Evolutionary conservation across 371 early-diverging fungal species (phyloP).

Genomic region (Mortierella sp.): DNA sequence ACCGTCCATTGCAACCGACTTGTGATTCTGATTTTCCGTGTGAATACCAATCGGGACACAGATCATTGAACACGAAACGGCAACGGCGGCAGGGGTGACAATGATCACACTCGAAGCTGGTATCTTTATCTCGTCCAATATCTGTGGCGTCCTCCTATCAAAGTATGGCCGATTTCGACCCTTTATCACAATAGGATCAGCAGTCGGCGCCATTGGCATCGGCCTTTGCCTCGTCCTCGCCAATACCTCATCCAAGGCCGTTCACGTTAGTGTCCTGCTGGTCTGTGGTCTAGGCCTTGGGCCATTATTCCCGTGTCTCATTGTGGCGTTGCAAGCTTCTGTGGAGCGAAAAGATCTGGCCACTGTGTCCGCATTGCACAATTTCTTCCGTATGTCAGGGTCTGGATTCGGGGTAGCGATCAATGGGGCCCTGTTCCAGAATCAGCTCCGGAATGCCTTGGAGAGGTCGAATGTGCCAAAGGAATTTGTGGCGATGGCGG

Average conservation of each 20-base stretch:
- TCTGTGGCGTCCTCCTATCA: slow-evolving; percentile 56
- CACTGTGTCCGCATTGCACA: slow-evolving; percentile 50
- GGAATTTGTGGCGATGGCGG: slow-evolving; percentile 18
- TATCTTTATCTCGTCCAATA: slow-evolving; percentile 50
- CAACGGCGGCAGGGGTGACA: slow-evolving; percentile 67
- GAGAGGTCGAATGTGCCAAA: slow-evolving; percentile 12
- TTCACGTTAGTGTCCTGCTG: slow-evolving; percentile 58
- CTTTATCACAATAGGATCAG: slow-evolving; percentile 56
- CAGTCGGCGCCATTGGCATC: slow-evolving; percentile 53
- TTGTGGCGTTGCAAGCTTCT: slow-evolving; percentile 64
- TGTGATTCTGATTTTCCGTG: no score
- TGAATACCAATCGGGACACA: slow-evolving; percentile 19
- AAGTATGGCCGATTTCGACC: slow-evolving; percentile 51
- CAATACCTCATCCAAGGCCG: slow-evolving; percentile 37
- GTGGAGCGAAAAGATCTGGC: slow-evolving; percentile 53
- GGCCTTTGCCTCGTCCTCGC: slow-evolving; percentile 58
- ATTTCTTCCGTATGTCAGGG: slow-evolving; percentile 61
- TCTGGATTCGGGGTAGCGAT: slow-evolving; percentile 61
- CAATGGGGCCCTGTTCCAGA: slow-evolving; percentile 59
- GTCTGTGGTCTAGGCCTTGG: slow-evolving; percentile 65
- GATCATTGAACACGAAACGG: slow-evolving; percentile 57
- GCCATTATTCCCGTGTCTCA: slow-evolving; percentile 48
- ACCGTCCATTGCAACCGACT: background rate
- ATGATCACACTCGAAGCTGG: slow-evolving; percentile 70
- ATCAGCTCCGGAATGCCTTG: slow-evolving; percentile 27